Base-by-base conservation (phyloP, 177 flowering plant genomes). In the Vitis hybrid region DNA sequence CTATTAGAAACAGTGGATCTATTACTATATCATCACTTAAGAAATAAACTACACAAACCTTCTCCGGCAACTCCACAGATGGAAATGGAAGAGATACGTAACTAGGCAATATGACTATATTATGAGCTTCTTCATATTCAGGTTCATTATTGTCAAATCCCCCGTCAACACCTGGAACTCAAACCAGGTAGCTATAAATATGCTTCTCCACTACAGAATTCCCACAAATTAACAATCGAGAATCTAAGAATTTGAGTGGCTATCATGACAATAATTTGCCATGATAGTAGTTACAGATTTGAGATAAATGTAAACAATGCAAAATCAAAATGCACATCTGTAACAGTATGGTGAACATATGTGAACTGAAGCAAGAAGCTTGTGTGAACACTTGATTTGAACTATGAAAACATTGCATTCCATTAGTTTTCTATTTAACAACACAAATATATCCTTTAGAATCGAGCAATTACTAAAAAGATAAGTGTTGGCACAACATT, bases 11-110 rank as follows among this genome's bases (percentile, higher is more conserved):
- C 26, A 26, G 30, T 26, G 30, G 39, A 23, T 15, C 23, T 2
- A 64, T 17, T 12, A 21, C 23, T 66, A 26, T 51, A 7, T 11
- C 12, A 61, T 15, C 15, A 12, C 34, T 52, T 4, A 23, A 11
- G 30, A 52, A 49, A 26, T 1, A 52, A 76, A 32, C 10, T 64
- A 30, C n/a, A 56, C 55, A 15, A 65, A 93, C 98, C 92, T 93
- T 93, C 77, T 95, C 99, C 57, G 99, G 97, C 71, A 95, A 80
- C 78, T 95, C 95, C 64, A 91, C 97, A 2, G 94, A 90, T 59
- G 99, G 99, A 82, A 89, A 95, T 68, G 95, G 87, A 64, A 95
- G 91, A 55, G 83, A 73, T 1, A 84, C 85, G 78, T 76, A 88
- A 72, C 86, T 80, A 67, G 99, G 99, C 76, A 95, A 81, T 60